Evolutionary conservation across 2,329 filamentous ascomycete genomes (phyloP), one percentile per base, ranked within the genome.

Genomic region (Aplosporella prunicola): DNA sequence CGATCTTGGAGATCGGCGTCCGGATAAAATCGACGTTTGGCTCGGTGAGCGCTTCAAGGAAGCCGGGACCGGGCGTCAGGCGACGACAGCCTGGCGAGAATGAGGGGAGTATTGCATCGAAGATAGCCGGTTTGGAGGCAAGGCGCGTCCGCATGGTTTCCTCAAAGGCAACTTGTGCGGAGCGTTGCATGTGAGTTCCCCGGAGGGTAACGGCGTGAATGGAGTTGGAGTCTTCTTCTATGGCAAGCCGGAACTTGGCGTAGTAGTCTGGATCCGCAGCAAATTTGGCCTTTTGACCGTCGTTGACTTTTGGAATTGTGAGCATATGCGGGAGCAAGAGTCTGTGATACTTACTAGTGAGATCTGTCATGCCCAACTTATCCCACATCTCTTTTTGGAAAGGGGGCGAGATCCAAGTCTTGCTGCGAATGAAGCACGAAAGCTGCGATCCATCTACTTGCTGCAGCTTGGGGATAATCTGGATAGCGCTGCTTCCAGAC

Each of bases 41-140:
- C 14, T 63, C 35, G 4, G 55, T 51, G 5, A 69, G 50, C 3
- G 69, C 64, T 46, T 72, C 66, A 7, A 73, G 61, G 45, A 69
- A 73, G 0, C 69, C 68, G 16, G 65, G 64, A 0, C 68, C 69
- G 1, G 69, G 70, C 0, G 69, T 71, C 13, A 69, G 45, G 2
- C 69, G 57, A 8, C 67, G 56, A 39, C 68, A 72, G 1, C 67
- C 68, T 5, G 61, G 61, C 0, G 62, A 53, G 42, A 66, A 69
- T 4, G 48, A 49, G 0, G 66, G 66, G 11, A 63, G 51, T 3
- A 68, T 48, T 23, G 54, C 50, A 11, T 63, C 56, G 42, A 59
- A 61, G 35, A 64, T 60, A 9, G 66, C 52, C 0, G 62, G 61
- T 15, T 53, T 52, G 36, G 47, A 51, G 26, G 48, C 47, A 5